These are phyloP conservation scores for Xylaria sp. DNA, from an alignment of 2,329 filamentous ascomycete species.

Conservation along the genomic window DNA sequence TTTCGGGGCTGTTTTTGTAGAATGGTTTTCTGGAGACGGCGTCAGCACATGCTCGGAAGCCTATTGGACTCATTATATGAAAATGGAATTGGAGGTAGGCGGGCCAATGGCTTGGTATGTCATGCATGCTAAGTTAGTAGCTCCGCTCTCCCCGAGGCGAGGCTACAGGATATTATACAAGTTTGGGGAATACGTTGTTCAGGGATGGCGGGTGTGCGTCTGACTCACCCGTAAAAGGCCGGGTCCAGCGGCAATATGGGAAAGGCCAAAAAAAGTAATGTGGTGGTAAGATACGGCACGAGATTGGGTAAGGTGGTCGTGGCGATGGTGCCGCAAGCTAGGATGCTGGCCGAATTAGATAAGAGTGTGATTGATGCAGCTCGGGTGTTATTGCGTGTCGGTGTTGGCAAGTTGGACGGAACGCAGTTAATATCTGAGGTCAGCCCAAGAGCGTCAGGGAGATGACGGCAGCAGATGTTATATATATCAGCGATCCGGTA, in stretches of 20 bases:
- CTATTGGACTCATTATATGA: slow-evolving; percentile 25
- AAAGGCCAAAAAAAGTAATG: slow-evolving; percentile 34
- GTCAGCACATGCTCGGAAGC: slow-evolving; percentile 28
- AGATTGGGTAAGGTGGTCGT: slow-evolving; percentile 40
- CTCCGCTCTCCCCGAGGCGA: slow-evolving; percentile 11
- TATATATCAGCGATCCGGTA: slow-evolving; percentile 34
- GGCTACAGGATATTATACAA: slow-evolving; percentile 28
- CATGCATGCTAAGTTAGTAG: slow-evolving; percentile 23
- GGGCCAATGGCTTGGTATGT: slow-evolving; percentile 24
- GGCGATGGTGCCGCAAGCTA: slow-evolving; percentile 40
- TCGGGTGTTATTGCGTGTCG: slow-evolving; percentile 25
- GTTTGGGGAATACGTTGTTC: slow-evolving; percentile 27
- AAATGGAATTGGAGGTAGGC: background rate
- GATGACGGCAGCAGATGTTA: slow-evolving; percentile 36
- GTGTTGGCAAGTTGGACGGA: slow-evolving; percentile 30
- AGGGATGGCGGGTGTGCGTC: slow-evolving; percentile 35
- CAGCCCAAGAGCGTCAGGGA: slow-evolving; percentile 42
- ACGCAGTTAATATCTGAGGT: slow-evolving; percentile 43
- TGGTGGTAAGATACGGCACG: slow-evolving; percentile 25
- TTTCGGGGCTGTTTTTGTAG: background rate
- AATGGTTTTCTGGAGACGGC: slow-evolving; percentile 12
- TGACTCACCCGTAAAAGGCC: slow-evolving; percentile 43
- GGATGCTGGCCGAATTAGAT: slow-evolving; percentile 39
- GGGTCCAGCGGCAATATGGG: slow-evolving; percentile 38
- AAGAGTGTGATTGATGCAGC: slow-evolving; percentile 26